Evolutionary conservation across 1,139 yeast species (phyloP), one percentile per base, ranked within the genome.

Genomic region (Eremothecium cymbalariae): DNA sequence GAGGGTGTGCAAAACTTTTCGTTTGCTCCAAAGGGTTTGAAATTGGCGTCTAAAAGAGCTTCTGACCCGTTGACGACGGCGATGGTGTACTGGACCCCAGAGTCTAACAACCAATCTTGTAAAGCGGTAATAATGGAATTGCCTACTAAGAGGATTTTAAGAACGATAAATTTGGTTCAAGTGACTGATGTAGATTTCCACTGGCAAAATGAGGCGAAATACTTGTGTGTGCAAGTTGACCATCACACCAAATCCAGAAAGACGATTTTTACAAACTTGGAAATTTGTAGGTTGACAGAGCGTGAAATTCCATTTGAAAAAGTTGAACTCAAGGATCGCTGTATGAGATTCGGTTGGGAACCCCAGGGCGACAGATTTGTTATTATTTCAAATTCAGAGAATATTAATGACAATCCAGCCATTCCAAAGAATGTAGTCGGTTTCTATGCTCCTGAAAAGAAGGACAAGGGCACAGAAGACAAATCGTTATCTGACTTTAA

Each of bases 31-130:
- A 77, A 90, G 25, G 81, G 81, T 44, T 83, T 85, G 31, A 68
- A 72, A 47, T 70, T 85, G 45, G 74, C 76, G 31, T 73, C 70
- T 47, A 65, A 72, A 36, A 62, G 63, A 38, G 72, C 65, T 45
- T 57, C 53, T 32, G 55, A 53, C 30, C 51, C 52, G 31, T 58
- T 54, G 25, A 66, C 68, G n/a, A 80, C 80, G 48, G 66, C 86
- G 24, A 69, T 93, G 50, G 79, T 94, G 27, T 90, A 81, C 67
- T 93, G 98, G 98, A 86, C 95, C 32, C 98, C 98, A 36, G 99
- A 93, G 65, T 68, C 80, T 42, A 63, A 73, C 46, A 88, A 90
- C 63, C 95, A 88, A 66, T 83, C 96, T 33, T 97, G 98, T 20
- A 81, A 95, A 61, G 97, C 90, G 41, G 76, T 94, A 18, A 65